These are phyloP conservation scores for Capsicum rhomboideum DNA, from an alignment of 257 asterid species.

Conservation along the genomic window DNA sequence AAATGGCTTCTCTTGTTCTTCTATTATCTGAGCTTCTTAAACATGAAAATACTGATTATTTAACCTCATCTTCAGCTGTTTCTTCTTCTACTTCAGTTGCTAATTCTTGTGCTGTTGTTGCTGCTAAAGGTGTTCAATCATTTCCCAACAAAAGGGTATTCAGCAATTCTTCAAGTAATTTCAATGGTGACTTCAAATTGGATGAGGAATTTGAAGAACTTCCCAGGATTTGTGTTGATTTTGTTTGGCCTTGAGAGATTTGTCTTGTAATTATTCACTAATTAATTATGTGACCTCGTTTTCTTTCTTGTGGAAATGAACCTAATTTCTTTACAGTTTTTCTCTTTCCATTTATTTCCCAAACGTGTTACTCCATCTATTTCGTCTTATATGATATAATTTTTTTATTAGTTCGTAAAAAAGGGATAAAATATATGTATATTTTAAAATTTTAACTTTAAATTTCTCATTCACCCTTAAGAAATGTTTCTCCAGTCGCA, in stretches of 20 bases:
- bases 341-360: background rate
- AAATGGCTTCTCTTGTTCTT: constrained; percentile 64
- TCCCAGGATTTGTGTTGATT: constrained; percentile 17
- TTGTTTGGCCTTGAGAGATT: constrained; percentile 16
- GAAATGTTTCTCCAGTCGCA: too few species aligned
- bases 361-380: background rate
- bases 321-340: background rate
- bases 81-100: background rate
- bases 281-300: background rate
- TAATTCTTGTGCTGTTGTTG: background rate
- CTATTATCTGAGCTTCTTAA: constrained; percentile 46
- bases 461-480: too few species aligned
- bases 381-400: too few species aligned
- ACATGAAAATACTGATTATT: constrained; percentile 30
- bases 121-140: background rate
- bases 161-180: constrained; percentile 2
- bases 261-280: background rate
- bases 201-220: constrained; percentile 12
- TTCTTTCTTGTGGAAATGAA: background rate
- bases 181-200: background rate
- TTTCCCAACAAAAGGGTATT: background rate
- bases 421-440: too few species aligned
- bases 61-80: constrained; percentile 8
- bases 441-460: too few species aligned
- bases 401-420: background rate